Percentiles rank a stretch among this genome's conserved stretches.
Conservation (phyloP, 2,329 filamentous ascomycete species). For the Stylonectria norvegica region DNA sequence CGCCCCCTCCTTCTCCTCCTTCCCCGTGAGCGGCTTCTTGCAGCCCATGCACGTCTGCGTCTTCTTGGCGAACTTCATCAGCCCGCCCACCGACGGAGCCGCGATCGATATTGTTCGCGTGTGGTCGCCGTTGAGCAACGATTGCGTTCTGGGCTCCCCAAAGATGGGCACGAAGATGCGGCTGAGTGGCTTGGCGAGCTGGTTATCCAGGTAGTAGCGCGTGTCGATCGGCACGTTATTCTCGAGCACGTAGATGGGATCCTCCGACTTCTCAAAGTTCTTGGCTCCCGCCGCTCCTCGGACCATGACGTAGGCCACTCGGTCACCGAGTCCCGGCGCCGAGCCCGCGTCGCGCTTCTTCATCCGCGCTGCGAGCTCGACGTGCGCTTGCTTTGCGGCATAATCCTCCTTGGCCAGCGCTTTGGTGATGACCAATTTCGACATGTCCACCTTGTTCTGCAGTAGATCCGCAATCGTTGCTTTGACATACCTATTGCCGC, state of each 20-base stretch:
- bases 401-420: conserved; percentile 90
- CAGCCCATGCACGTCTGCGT: conserved; percentile 98
- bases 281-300: conserved; percentile 85
- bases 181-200: conserved; percentile 87
- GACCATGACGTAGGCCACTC: conserved; percentile 97
- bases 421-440: conserved; percentile 98
- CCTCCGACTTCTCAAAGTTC: conserved; percentile 96
- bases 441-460: conserved; percentile 98
- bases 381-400: conserved; percentile 88
- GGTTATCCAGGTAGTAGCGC: conserved; percentile 97
- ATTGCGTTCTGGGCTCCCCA: conserved; percentile 84
- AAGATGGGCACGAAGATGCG: conserved; percentile 98
- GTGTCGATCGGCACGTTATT: conserved; percentile 98
- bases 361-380: conserved; percentile 94
- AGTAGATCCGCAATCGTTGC: conserved; percentile 90
- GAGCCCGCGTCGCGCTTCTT: conserved; percentile 94
- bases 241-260: conserved; percentile 94
- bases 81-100: conserved; percentile 81
- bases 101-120: conserved; percentile 93
- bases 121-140: conserved; percentile 85
- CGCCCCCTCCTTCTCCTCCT: conserved; percentile 77
- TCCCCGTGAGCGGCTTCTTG: conserved; percentile 86
- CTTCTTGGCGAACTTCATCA: conserved; percentile 99
- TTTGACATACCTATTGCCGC: conserved; percentile 77
- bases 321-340: conserved; percentile 86